Evolutionary conservation across 352 stramenopile species (phyloP).

Genomic region (Plasmopara halstedii): DNA sequence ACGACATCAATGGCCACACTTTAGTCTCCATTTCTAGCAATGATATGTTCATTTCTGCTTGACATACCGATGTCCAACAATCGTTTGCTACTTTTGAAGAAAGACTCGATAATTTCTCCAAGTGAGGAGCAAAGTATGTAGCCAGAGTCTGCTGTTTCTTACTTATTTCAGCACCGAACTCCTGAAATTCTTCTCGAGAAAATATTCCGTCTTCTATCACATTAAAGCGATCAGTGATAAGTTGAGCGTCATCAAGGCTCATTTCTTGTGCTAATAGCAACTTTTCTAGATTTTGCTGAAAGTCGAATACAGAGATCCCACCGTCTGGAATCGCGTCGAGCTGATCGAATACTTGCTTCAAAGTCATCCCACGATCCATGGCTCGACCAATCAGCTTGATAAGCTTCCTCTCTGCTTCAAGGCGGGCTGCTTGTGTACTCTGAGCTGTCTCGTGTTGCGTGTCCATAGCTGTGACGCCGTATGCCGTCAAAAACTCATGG

Average conservation of each 20-base stretch:
- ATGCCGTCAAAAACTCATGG: conserved; percentile 54
- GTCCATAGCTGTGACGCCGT: conserved; percentile 24
- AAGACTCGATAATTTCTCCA: conserved; percentile 8
- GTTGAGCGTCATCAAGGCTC: conserved; percentile 25
- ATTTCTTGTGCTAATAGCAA: conserved; percentile 37
- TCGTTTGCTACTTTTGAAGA: conserved; percentile 7
- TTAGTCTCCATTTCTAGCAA: conserved; percentile 13
- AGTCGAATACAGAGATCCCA: conserved; percentile 45
- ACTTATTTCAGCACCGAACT: conserved; percentile 39
- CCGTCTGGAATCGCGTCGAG: conserved; percentile 65
- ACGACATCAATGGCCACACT: conserved; percentile 14
- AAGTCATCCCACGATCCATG: conserved; percentile 29
- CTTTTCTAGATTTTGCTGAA: conserved; percentile 40
- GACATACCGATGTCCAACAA: conserved; percentile 32
- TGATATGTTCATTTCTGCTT: conserved; percentile 21
- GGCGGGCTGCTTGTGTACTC: conserved; percentile 8
- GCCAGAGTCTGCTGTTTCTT: conserved; percentile 22
- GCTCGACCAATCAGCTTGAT: conserved; percentile 56
- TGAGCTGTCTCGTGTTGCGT: conserved; percentile 10
- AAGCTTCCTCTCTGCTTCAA: conserved; percentile 42
- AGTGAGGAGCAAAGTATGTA: conserved; percentile 19
- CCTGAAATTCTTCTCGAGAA: conserved; percentile 50
- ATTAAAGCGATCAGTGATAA: conserved; percentile 46
- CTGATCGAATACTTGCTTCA: conserved; percentile 67
- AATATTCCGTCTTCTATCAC: conserved; percentile 48